Conservation (phyloP, 2,329 filamentous ascomycete species). For the Fusarium annulatum region DNA sequence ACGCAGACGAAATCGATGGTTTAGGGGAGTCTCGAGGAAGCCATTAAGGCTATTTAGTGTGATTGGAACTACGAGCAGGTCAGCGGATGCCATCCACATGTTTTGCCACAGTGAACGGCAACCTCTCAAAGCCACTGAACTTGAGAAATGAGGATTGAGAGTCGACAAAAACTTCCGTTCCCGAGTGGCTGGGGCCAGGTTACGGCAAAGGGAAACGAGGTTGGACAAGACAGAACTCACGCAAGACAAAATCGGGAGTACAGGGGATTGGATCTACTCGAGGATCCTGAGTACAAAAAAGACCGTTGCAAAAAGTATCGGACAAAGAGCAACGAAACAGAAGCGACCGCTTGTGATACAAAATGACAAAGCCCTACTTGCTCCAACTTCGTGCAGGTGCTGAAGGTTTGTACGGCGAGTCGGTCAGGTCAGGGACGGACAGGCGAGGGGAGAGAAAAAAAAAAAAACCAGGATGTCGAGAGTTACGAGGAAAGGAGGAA, state of each 20-base stretch:
- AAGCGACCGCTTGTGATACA: constrained; percentile 25
- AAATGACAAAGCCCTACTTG: constrained; percentile 13
- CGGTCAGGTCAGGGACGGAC: constrained; percentile 7
- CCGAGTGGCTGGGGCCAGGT: constrained; percentile 31
- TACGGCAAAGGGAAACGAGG: constrained; percentile 22
- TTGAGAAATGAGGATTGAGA: not conserved
- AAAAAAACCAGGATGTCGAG: constrained; percentile 36
- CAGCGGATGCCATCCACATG: constrained; percentile 20
- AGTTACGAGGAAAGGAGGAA: constrained; percentile 30
- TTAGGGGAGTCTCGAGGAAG: constrained; percentile 45
- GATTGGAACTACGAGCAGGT: constrained; percentile 28
- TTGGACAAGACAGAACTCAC: constrained; percentile 40
- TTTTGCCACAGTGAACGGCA: not conserved
- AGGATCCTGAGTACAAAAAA: constrained; percentile 40
- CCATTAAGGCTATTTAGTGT: constrained; percentile 45
- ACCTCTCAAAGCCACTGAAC: not conserved
- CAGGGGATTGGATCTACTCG: constrained; percentile 41
- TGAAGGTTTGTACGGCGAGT: constrained; percentile 24
- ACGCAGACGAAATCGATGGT: constrained; percentile 36
- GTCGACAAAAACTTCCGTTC: constrained; percentile 8
- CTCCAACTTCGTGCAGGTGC: constrained; percentile 1
- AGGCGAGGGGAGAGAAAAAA: constrained; percentile 8
- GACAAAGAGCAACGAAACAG: constrained; percentile 32
- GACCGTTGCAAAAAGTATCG: constrained; percentile 33
- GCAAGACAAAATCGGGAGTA: constrained; percentile 40